Evolutionary conservation across 352 stramenopile genomes (phyloP).

Genomic region (Pythium chondricola): DNA sequence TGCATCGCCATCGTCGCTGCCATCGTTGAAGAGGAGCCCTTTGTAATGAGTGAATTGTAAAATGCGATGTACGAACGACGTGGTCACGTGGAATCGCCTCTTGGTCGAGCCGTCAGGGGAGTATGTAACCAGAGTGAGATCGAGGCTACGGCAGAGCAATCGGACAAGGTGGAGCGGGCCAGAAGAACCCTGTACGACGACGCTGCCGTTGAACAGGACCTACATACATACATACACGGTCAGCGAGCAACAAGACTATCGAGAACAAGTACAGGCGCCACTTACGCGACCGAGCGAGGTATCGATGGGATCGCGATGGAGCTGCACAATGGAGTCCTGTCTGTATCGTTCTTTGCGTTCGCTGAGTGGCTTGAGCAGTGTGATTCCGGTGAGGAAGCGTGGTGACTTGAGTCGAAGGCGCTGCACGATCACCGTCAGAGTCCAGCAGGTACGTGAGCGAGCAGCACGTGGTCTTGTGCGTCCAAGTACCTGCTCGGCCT

Average conservation of each 20-base stretch:
- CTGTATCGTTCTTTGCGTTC: not conserved
- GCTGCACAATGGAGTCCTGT: not conserved
- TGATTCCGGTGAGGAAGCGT: not conserved
- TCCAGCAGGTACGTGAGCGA: constrained; percentile 2
- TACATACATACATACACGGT: not conserved
- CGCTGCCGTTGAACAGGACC: constrained; percentile 14
- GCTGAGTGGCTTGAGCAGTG: too few species aligned
- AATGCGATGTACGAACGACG: constrained; percentile 28
- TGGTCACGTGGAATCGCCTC: constrained; percentile 30
- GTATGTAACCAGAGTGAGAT: constrained; percentile 36
- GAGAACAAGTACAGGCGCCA: not conserved
- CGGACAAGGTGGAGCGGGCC: constrained; percentile 13
- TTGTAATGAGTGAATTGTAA: constrained; percentile 29
- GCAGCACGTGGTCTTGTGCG: not conserved
- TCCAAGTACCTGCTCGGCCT: not conserved
- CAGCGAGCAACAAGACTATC: not conserved
- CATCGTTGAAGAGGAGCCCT: not conserved
- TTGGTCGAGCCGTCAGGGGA: constrained; percentile 22
- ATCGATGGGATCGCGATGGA: constrained; percentile 14
- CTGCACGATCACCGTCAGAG: constrained; percentile 5
- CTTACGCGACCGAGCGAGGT: constrained; percentile 19
- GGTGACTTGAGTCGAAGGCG: constrained; percentile 6
- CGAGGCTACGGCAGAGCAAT: constrained; percentile 26
- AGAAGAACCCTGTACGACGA: not conserved
- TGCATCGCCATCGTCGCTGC: not conserved